These are phyloP conservation scores for Coniochaeta sp. DNA, from an alignment of 2,329 filamentous ascomycete genomes.

Conservation along the genomic window DNA sequence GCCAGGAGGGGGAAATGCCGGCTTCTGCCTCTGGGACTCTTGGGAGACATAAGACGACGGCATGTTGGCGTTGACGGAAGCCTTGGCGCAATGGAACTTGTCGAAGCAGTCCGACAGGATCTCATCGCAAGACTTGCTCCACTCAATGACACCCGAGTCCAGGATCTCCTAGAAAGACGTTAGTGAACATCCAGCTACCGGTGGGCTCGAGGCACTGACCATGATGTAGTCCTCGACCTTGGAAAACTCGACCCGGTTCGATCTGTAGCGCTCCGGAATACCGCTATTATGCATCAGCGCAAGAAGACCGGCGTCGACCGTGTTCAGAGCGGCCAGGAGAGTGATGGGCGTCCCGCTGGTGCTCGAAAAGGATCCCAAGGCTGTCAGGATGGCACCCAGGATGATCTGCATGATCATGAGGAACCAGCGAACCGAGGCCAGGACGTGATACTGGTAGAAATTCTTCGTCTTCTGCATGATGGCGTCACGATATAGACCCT, in stretches of 20 bases:
- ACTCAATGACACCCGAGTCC: conserved; percentile 37
- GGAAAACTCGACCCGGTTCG: conserved; percentile 41
- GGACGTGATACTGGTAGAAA: conserved; percentile 34
- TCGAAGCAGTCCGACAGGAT: conserved; percentile 40
- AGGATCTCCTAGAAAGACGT: conserved; percentile 34
- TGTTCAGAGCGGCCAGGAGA: conserved; percentile 42
- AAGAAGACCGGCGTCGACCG: conserved; percentile 40
- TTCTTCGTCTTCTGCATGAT: conserved; percentile 36
- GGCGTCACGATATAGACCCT: conserved; percentile 42
- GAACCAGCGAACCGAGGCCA: conserved; percentile 35
- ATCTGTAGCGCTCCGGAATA: conserved; percentile 42
- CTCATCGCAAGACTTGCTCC: conserved; percentile 35
- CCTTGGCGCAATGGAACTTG: conserved; percentile 36
- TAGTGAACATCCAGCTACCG: background rate
- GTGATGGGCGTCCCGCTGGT: conserved; percentile 35
- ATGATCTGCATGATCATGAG: conserved; percentile 43
- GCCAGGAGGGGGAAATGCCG: background rate
- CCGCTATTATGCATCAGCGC: conserved; percentile 48
- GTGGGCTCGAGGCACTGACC: conserved; percentile 9
- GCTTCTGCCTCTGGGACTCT: background rate
- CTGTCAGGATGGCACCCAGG: conserved; percentile 41
- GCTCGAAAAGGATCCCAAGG: conserved; percentile 35
- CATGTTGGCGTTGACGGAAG: conserved; percentile 39
- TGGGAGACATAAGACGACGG: conserved; percentile 23
- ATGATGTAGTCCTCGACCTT: conserved; percentile 42